A percentile compares a stretch with the other conserved stretches of the same genome.
Conservation (phyloP, 176 grass and related monocot genomes). For the Zea luxurians region DNA sequence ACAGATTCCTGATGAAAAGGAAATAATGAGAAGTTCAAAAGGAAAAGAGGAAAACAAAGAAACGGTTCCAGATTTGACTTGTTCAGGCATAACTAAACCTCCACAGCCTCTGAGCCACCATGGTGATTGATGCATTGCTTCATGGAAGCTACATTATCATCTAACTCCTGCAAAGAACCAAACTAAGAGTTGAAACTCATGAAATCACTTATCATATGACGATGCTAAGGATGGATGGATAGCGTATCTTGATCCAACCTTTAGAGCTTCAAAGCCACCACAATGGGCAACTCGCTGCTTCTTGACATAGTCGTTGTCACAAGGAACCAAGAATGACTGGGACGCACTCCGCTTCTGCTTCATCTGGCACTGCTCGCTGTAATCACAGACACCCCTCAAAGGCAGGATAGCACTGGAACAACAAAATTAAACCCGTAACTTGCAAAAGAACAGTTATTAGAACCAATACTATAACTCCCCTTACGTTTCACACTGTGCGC, state of each 20-base stretch:
- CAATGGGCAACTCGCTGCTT: conserved; percentile 40
- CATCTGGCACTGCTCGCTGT: conserved; percentile 40
- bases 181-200: conserved; percentile 4
- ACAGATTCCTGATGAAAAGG: conserved; percentile 42
- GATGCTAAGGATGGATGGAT: neutral
- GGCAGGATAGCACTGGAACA: conserved; percentile 54
- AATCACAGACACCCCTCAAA: conserved; percentile 33
- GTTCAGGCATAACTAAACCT: conserved; percentile 25
- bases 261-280: neutral
- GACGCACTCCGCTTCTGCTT: conserved; percentile 60
- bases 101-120: conserved; percentile 26
- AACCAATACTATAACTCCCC: neutral
- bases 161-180: conserved; percentile 33
- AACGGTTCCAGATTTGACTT: neutral
- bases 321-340: conserved; percentile 44
- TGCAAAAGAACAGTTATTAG: conserved; percentile 23
- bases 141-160: conserved; percentile 23
- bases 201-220: conserved; percentile 4
- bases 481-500: neutral
- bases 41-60: neutral
- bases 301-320: conserved; percentile 54
- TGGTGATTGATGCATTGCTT: conserved; percentile 16
- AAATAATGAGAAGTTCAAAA: conserved; percentile 18
- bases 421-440: conserved; percentile 30
- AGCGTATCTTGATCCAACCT: conserved; percentile 28